Evolutionary conservation across 805 yeast genomes (phyloP).

Genomic region (Suhomyces vadensis): DNA sequence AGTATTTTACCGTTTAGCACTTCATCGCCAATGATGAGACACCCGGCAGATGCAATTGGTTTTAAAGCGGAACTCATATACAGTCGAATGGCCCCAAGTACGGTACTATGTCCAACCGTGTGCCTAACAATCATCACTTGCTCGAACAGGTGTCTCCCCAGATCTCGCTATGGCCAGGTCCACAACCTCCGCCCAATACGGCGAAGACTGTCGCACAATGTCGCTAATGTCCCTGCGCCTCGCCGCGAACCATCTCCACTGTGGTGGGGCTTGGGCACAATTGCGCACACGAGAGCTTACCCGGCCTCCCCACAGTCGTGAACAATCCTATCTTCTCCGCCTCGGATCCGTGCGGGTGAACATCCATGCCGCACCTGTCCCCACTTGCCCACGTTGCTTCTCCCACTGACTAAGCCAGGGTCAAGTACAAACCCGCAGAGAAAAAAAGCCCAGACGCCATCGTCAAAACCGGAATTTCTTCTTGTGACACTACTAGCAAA

Average conservation of each 20-base stretch:
- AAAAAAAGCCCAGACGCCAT: conserved; percentile 3
- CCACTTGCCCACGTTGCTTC: conserved; percentile 1
- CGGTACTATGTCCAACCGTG: not conserved
- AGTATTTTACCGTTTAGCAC: conserved; percentile 80
- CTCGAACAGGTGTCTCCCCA: no score
- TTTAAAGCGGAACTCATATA: conserved; percentile 15
- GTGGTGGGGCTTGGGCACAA: no score
- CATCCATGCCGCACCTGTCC: not conserved
- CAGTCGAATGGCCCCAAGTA: not conserved
- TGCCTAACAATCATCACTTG: not conserved
- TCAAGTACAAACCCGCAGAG: not conserved
- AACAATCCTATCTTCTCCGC: not conserved
- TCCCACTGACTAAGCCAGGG: not conserved
- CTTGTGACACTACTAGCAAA: conserved; percentile 4
- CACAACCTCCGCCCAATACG: no score
- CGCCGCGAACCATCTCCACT: no score
- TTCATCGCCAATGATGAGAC: conserved; percentile 81
- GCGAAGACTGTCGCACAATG: no score
- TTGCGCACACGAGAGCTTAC: no score
- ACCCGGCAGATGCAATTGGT: conserved; percentile 43
- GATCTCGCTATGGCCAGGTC: no score
- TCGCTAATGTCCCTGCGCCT: no score
- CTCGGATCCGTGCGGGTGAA: conserved; percentile 1
- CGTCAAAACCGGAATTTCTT: conserved; percentile 4
- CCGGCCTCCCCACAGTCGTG: no score